Evolutionary conservation across 2,329 filamentous ascomycete species (phyloP).

Genomic region (Trichophyton verrucosum): DNA sequence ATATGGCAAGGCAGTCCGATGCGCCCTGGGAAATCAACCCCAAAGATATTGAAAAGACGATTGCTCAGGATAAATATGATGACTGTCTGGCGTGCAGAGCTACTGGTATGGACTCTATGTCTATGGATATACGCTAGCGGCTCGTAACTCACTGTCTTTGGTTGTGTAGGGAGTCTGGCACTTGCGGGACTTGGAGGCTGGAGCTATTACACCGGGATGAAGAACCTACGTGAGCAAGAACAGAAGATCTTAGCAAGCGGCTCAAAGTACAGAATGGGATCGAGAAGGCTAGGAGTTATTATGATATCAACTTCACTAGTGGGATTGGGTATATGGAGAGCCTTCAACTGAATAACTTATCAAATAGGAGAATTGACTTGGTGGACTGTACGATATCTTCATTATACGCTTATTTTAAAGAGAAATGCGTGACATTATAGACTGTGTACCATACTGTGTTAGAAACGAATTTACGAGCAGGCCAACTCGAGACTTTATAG

Average conservation of each 20-base stretch:
- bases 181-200: constrained; percentile 66
- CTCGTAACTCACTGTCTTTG: neutral
- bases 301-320: constrained; percentile 55
- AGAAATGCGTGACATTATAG: neutral
- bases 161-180: constrained; percentile 42
- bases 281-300: constrained; percentile 54
- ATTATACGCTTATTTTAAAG: neutral
- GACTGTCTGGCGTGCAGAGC: constrained; percentile 61
- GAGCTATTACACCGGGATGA: constrained; percentile 63
- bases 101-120: constrained; percentile 43
- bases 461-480: neutral
- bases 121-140: neutral
- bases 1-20: constrained; percentile 29
- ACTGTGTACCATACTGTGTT: neutral
- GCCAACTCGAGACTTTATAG: neutral
- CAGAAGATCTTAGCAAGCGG: constrained; percentile 52
- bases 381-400: neutral
- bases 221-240: constrained; percentile 55
- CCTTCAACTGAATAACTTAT: constrained; percentile 21
- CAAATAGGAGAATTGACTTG: neutral
- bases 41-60: constrained; percentile 49
- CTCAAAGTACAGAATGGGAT: constrained; percentile 60
- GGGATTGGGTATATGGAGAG: constrained; percentile 58
- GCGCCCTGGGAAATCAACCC: constrained; percentile 40
- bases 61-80: constrained; percentile 33